phyloP scores from a whole-genome alignment of 2,329 filamentous ascomycete genomes.

The Colletotrichum sublineola region DNA sequence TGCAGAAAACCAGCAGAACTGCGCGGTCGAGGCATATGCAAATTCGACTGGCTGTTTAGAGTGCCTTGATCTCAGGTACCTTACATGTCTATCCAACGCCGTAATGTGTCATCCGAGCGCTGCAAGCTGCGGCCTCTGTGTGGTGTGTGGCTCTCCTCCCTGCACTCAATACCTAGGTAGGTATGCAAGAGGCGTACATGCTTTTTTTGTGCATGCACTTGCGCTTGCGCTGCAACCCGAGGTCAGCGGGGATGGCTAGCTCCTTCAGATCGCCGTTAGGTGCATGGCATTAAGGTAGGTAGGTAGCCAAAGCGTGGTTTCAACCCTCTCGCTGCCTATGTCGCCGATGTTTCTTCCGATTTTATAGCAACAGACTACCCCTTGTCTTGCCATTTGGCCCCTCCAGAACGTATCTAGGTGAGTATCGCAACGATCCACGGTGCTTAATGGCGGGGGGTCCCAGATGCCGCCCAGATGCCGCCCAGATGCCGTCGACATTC shows the following conservation, averaged over 20 bases:
- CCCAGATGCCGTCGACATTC: not conserved
- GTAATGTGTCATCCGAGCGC: slow-evolving; percentile 32
- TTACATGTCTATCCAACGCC: slow-evolving; percentile 32
- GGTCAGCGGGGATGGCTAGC: slow-evolving; percentile 29
- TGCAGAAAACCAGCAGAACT: slow-evolving; percentile 20
- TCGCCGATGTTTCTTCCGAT: not conserved
- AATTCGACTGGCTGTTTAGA: slow-evolving; percentile 12
- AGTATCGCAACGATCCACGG: not conserved
- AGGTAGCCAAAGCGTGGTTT: not conserved
- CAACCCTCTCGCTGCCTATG: not conserved
- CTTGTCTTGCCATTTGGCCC: not conserved
- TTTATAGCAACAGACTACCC: not conserved
- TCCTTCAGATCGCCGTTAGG: slow-evolving; percentile 32
- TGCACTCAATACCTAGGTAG: not conserved
- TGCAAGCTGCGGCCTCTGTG: slow-evolving; percentile 9
- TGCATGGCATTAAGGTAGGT: slow-evolving; percentile 4
- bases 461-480: not conserved
- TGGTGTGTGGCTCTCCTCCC: slow-evolving; percentile 3
- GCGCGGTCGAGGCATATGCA: slow-evolving; percentile 5
- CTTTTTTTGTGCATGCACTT: slow-evolving; percentile 4
- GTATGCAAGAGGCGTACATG: slow-evolving; percentile 14
- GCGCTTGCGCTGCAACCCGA: slow-evolving; percentile 14
- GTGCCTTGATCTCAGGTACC: slow-evolving; percentile 31
- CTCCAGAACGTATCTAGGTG: no score
- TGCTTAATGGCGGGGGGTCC: not conserved